Conservation (phyloP, 306 rosid species). For the Mimosa bimucronata region DNA sequence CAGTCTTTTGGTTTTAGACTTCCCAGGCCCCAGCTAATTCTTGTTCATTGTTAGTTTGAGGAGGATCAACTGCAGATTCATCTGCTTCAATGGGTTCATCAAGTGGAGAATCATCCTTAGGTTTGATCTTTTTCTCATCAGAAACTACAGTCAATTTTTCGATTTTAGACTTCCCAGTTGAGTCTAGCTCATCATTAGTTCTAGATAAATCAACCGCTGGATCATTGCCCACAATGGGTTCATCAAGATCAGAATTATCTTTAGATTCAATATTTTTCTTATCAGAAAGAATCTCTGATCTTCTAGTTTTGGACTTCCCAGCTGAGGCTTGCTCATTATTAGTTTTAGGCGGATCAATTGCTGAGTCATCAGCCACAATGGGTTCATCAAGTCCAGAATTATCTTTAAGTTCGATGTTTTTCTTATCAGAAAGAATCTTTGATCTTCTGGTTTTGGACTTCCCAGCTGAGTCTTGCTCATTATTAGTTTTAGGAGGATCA, state of each 20-base stretch:
- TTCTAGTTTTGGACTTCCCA: constrained; percentile 33
- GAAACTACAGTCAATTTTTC: neutral
- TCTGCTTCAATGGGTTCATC: constrained; percentile 22
- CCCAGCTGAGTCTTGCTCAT: constrained; percentile 20
- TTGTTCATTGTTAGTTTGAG: constrained; percentile 20
- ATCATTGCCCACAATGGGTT: neutral
- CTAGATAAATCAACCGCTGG: neutral
- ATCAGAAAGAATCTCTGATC: neutral
- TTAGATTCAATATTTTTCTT: neutral
- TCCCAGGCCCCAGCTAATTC: constrained; percentile 27
- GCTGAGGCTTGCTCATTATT: constrained; percentile 18
- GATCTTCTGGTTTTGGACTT: constrained; percentile 30
- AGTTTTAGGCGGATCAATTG: constrained; percentile 28
- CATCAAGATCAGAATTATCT: neutral
- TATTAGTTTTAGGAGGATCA: neutral
- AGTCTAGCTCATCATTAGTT: neutral
- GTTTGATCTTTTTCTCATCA: neutral
- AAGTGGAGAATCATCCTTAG: neutral
- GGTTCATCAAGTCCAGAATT: constrained; percentile 2
- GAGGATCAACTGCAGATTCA: constrained; percentile 30
- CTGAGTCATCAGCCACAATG: constrained; percentile 13
- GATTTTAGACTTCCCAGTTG: neutral
- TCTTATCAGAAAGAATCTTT: neutral
- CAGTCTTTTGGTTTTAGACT: constrained; percentile 29
- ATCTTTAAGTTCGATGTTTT: constrained; percentile 2